These are phyloP conservation scores for Agaricus blazei DNA, from an alignment of 768 basidiomycete species.

Conservation along the genomic window DNA sequence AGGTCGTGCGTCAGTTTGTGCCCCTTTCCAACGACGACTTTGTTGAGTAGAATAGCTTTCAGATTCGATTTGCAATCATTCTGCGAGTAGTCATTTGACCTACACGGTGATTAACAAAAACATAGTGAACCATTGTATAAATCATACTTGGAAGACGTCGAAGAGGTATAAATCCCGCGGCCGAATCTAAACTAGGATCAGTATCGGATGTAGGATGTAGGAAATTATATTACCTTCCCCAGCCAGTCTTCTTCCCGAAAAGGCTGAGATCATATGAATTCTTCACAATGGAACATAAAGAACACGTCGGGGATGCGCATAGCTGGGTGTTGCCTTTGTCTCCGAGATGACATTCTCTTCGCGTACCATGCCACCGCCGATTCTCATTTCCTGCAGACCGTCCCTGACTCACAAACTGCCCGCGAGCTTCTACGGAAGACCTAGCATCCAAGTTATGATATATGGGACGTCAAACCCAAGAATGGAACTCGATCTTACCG, in stretches of 20 bases:
- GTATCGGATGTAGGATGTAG: background rate
- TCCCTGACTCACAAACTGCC: constrained; percentile 49
- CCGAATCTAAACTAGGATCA: constrained; percentile 44
- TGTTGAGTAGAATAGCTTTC: constrained; percentile 70
- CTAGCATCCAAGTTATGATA: constrained; percentile 24
- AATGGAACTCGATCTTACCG: constrained; percentile 31
- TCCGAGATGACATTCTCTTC: constrained; percentile 57
- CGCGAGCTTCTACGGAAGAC: constrained; percentile 50
- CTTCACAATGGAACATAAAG: constrained; percentile 58
- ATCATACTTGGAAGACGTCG: constrained; percentile 69
- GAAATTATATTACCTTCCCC: constrained; percentile 50
- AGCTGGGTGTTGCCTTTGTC: constrained; percentile 53
- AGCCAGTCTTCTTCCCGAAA: constrained; percentile 67
- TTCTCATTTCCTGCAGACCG: constrained; percentile 66
- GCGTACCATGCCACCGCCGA: constrained; percentile 72
- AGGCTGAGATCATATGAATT: constrained; percentile 60
- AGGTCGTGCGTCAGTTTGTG: constrained; percentile 60
- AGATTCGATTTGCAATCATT: constrained; percentile 49
- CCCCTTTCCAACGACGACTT: constrained; percentile 68
- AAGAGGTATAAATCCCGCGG: constrained; percentile 67
- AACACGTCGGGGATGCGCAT: constrained; percentile 53
- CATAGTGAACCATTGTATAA: background rate
- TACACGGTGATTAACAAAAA: constrained; percentile 13
- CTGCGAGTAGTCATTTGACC: constrained; percentile 66
- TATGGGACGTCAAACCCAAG: background rate